phyloP scores from a whole-genome alignment of 192 early-diverging fungal species.

The Thoreauomyces humboldtii region DNA sequence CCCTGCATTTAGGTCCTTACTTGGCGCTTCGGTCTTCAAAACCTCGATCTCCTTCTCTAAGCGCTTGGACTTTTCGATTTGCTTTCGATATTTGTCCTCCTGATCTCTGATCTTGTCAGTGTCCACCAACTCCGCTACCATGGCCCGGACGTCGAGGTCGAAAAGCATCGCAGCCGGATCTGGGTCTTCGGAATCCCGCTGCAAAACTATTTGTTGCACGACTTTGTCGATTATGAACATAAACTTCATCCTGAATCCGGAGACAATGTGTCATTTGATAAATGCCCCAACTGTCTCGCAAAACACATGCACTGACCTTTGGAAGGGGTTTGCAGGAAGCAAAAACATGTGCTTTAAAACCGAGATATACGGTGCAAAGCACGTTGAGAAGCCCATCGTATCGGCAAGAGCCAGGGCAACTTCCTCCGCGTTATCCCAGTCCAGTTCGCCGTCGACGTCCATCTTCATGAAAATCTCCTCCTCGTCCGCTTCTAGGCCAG shows the following conservation, averaged over 20 bases:
- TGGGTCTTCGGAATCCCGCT: constrained; percentile 42
- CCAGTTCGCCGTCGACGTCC: constrained; percentile 17
- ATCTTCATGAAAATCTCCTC: constrained; percentile 33
- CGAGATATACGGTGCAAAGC: constrained; percentile 27
- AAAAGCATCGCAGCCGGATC: constrained; percentile 42
- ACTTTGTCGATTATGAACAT: constrained; percentile 52
- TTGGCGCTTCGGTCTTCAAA: constrained; percentile 13
- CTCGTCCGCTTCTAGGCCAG: constrained; percentile 50
- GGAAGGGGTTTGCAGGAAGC: constrained; percentile 45
- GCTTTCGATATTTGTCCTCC: constrained; percentile 39
- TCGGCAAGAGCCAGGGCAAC: constrained; percentile 17
- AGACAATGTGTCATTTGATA: too few relatives aligned
- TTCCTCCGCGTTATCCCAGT: constrained; percentile 26
- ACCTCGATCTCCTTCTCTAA: constrained; percentile 49
- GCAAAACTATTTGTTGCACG: constrained; percentile 47
- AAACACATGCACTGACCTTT: constrained; percentile 22
- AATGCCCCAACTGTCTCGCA: not conserved
- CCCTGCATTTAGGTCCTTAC: too few relatives aligned
- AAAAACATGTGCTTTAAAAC: constrained; percentile 42
- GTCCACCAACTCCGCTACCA: constrained; percentile 41
- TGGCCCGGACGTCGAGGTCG: constrained; percentile 35
- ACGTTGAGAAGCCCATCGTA: constrained; percentile 31
- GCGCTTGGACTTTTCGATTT: constrained; percentile 38
- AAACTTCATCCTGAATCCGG: constrained; percentile 41
- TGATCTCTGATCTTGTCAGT: constrained; percentile 34